Conservation (phyloP, 768 basidiomycete species). For the Astraeus odoratus region DNA sequence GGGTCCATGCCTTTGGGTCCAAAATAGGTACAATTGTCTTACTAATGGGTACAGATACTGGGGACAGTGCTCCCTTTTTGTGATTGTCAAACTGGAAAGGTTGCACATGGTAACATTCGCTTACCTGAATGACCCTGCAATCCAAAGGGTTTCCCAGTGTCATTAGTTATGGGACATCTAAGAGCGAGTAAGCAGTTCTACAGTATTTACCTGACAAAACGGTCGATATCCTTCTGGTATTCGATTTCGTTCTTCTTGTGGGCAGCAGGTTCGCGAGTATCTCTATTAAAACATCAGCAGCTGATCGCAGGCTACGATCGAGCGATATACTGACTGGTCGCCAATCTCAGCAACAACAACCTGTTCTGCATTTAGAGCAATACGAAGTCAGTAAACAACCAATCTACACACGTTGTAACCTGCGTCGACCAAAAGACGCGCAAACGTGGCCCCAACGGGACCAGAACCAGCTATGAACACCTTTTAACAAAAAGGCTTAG, state of each 20-base stretch:
- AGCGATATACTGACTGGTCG: slow-evolving; percentile 13
- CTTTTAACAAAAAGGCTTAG: background rate
- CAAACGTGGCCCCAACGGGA: slow-evolving; percentile 24
- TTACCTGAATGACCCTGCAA: too few relatives aligned
- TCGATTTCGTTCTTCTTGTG: slow-evolving; percentile 30
- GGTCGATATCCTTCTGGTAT: slow-evolving; percentile 30
- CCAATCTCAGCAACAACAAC: slow-evolving; percentile 16
- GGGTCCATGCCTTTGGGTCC: too few relatives aligned
- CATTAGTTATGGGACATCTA: too few relatives aligned
- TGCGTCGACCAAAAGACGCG: slow-evolving; percentile 17
- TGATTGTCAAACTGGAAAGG: background rate
- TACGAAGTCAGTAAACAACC: background rate
- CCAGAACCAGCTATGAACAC: slow-evolving; percentile 29
- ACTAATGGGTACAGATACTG: slow-evolving; percentile 13
- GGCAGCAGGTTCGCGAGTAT: slow-evolving; percentile 6
- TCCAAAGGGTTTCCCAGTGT: too few relatives aligned
- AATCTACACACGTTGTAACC: slow-evolving; percentile 9
- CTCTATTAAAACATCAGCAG: slow-evolving; percentile 1
- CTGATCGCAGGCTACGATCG: too few relatives aligned
- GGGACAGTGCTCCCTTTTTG: slow-evolving; percentile 11
- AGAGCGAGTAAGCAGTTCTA: background rate
- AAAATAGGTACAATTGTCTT: too few relatives aligned
- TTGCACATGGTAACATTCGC: too few relatives aligned
- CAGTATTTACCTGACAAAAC: slow-evolving; percentile 25
- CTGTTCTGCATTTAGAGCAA: background rate